Conservation (phyloP, 2,329 filamentous ascomycete species). For the Penicillium verrucosum region DNA sequence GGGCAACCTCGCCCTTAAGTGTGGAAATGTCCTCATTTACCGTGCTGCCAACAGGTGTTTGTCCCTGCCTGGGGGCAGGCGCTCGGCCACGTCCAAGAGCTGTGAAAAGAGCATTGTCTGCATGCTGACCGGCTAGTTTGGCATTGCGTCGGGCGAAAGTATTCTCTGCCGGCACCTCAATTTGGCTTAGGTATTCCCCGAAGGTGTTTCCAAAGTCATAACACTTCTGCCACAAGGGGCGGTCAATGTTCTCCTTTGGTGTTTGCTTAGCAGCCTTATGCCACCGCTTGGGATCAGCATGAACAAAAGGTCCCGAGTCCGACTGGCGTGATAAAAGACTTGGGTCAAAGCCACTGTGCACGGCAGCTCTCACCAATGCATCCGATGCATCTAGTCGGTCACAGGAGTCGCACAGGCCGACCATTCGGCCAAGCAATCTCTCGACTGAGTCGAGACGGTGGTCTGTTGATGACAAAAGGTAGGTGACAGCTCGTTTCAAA, state of each 20-base stretch:
- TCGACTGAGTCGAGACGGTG: slow-evolving; percentile 29
- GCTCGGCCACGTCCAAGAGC: slow-evolving; percentile 16
- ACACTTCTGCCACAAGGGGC: slow-evolving; percentile 32
- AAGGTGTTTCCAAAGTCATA: slow-evolving; percentile 33
- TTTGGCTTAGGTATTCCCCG: slow-evolving; percentile 26
- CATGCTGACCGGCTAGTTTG: slow-evolving; percentile 25
- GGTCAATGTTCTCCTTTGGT: slow-evolving; percentile 15
- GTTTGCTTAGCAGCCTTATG: slow-evolving; percentile 21
- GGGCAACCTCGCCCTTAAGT: slow-evolving; percentile 30
- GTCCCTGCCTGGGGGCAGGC: not conserved
- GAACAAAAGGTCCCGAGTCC: slow-evolving; percentile 26
- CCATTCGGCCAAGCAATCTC: slow-evolving; percentile 39
- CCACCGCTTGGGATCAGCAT: slow-evolving; percentile 31
- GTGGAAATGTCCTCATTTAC: slow-evolving; percentile 25
- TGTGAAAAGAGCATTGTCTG: slow-evolving; percentile 24
- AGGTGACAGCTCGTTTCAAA: slow-evolving; percentile 36
- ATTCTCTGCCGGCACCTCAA: slow-evolving; percentile 17
- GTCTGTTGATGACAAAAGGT: slow-evolving; percentile 35
- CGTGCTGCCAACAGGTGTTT: slow-evolving; percentile 1
- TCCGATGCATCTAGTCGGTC: slow-evolving; percentile 28
- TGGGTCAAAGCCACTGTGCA: slow-evolving; percentile 37
- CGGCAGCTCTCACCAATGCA: slow-evolving; percentile 35
- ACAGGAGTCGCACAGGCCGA: slow-evolving; percentile 39
- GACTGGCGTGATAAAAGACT: slow-evolving; percentile 23
- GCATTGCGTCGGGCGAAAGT: slow-evolving; percentile 16